A percentile compares a stretch with the other conserved stretches of the same genome.
phyloP scores from a whole-genome alignment of 2,329 filamentous ascomycete genomes.

The Fusarium sp. region DNA sequence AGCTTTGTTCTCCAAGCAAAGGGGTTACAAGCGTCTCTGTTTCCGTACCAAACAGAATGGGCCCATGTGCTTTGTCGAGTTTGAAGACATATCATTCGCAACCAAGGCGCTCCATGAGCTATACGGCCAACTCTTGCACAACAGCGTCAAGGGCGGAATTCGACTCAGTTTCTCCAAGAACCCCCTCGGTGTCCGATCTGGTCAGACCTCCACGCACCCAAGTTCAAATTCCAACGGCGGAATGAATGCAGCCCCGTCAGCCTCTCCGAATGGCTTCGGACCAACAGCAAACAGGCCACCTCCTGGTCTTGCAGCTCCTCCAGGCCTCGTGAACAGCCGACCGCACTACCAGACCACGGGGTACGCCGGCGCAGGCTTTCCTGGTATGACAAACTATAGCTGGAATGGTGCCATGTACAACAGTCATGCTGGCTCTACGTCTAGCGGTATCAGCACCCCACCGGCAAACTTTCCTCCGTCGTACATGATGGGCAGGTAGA shows the following conservation, averaged over 20 bases:
- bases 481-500: conserved; percentile 8
- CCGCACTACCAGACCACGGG: conserved; percentile 39
- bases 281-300: conserved; percentile 77
- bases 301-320: conserved; percentile 80
- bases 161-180: conserved; percentile 98
- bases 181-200: conserved; percentile 87
- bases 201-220: conserved; percentile 64
- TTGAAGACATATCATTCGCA: conserved; percentile 90
- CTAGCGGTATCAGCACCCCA: conserved; percentile 32
- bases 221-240: conserved; percentile 57
- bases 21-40: conserved; percentile 93
- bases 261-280: conserved; percentile 65
- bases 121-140: conserved; percentile 86
- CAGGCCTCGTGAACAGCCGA: conserved; percentile 64
- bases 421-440: conserved; percentile 14
- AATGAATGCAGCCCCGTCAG: conserved; percentile 65
- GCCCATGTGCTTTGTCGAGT: conserved; percentile 99
- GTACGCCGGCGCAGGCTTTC: conserved; percentile 28
- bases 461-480: conserved; percentile 39
- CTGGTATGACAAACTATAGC: conserved; percentile 31
- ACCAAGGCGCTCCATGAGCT: conserved; percentile 91
- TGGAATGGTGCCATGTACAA: conserved; percentile 41
- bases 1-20: conserved; percentile 88
- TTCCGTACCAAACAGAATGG: conserved; percentile 96
- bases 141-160: conserved; percentile 94